A percentile compares a stretch with the other conserved stretches of the same genome.
These are phyloP conservation scores for Calonectria honghensis DNA, from an alignment of 2,329 filamentous ascomycete genomes.

Conservation along the genomic window DNA sequence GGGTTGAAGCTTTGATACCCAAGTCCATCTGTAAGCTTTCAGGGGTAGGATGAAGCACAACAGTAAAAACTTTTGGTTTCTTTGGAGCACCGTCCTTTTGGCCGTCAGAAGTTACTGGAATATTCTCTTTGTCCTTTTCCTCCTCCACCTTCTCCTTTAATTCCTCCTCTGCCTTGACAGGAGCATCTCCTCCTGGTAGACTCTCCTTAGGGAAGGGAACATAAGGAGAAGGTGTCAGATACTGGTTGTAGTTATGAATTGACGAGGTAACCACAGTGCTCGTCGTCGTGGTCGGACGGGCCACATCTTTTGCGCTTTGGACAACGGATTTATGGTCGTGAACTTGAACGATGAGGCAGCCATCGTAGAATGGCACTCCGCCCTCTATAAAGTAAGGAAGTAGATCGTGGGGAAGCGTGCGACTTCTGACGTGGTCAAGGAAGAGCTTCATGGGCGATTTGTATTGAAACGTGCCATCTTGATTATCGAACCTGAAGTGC, in stretches of 20 bases:
- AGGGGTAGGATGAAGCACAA: constrained; percentile 89
- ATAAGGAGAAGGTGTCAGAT: constrained; percentile 91
- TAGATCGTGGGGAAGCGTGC: constrained; percentile 92
- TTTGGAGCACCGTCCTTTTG: constrained; percentile 58
- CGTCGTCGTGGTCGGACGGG: constrained; percentile 70
- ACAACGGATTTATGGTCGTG: constrained; percentile 86
- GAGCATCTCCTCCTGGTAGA: constrained; percentile 59
- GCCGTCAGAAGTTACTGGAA: constrained; percentile 70
- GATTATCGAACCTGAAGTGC: constrained; percentile 94
- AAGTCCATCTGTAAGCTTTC: constrained; percentile 86
- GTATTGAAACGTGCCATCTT: constrained; percentile 94
- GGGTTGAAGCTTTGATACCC: constrained; percentile 83
- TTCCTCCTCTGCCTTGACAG: constrained; percentile 62
- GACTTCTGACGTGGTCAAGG: constrained; percentile 83
- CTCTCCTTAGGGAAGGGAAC: constrained; percentile 82
- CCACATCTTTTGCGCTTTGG: constrained; percentile 74
- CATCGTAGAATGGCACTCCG: constrained; percentile 91
- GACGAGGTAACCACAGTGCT: constrained; percentile 83
- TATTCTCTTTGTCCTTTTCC: constrained; percentile 75
- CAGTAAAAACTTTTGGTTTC: constrained; percentile 82
- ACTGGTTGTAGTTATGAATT: constrained; percentile 93
- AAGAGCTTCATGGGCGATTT: constrained; percentile 91
- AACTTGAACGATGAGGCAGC: constrained; percentile 95
- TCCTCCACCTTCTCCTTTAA: constrained; percentile 54
- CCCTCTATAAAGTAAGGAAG: constrained; percentile 83